A percentile compares a stretch with the other conserved stretches of the same genome.
These are phyloP conservation scores for Zelonia costaricensis DNA, from an alignment of 208 protist species.

Conservation along the genomic window DNA sequence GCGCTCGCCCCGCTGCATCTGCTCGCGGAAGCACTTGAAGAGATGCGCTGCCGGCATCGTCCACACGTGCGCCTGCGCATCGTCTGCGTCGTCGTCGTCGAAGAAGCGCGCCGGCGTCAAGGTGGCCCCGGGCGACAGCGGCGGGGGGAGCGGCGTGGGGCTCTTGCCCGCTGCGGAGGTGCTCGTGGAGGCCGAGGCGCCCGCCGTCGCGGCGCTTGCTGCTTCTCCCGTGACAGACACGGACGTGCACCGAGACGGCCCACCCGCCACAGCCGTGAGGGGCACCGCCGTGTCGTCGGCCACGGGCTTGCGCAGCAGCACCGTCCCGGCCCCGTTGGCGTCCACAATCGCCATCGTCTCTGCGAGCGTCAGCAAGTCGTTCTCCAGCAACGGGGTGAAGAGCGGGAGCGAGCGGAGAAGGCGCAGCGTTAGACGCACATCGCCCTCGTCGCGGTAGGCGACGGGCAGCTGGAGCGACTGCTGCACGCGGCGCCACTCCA, in stretches of 20 bases:
- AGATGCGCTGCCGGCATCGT: slow-evolving; percentile 17
- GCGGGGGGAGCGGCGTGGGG: background rate
- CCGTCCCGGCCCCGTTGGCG: slow-evolving; percentile 9
- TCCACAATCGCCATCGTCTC: slow-evolving; percentile 47
- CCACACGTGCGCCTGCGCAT: background rate
- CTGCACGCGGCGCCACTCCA: slow-evolving; percentile 48
- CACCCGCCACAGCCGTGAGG: too few relatives aligned
- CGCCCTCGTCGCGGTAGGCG: slow-evolving; percentile 52
- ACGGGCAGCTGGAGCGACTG: slow-evolving; percentile 57
- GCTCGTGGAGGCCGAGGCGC: background rate
- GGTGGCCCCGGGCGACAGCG: background rate
- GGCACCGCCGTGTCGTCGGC: background rate
- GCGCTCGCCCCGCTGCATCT: slow-evolving; percentile 19
- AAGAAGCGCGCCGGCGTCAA: background rate
- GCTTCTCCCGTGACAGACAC: too few relatives aligned
- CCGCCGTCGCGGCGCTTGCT: background rate
- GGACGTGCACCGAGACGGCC: too few relatives aligned
- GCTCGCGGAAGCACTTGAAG: slow-evolving; percentile 19
- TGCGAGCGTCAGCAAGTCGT: slow-evolving; percentile 62
- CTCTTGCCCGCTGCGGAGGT: background rate
- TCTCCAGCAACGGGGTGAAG: slow-evolving; percentile 40
- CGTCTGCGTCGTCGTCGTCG: background rate
- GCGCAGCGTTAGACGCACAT: slow-evolving; percentile 39
- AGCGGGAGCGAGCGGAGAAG: slow-evolving; percentile 51
- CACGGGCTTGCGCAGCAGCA: slow-evolving; percentile 27